Evolutionary conservation across 2,329 filamentous ascomycete genomes (phyloP).

Genomic region (Pseudopyrenochaeta lycopersici): DNA sequence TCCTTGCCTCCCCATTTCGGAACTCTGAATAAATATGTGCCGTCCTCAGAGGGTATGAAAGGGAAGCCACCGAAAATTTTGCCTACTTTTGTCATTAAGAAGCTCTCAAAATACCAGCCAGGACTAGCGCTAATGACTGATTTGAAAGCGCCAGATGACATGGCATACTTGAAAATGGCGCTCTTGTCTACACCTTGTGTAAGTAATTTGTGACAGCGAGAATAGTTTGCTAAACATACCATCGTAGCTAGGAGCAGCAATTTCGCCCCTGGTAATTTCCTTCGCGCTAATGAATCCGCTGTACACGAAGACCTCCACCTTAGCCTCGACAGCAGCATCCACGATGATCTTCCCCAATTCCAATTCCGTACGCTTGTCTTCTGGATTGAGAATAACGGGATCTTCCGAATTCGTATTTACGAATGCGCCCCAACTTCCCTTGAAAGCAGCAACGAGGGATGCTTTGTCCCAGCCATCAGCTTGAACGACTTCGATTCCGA

Average conservation of each 20-base stretch:
- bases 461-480: constrained; percentile 32
- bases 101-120: constrained; percentile 57
- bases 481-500: constrained; percentile 19
- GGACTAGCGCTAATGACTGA: constrained; percentile 48
- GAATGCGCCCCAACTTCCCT: constrained; percentile 29
- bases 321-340: constrained; percentile 23
- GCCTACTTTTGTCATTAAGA: constrained; percentile 47
- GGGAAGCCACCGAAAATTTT: constrained; percentile 55
- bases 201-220: neutral
- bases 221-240: constrained; percentile 10
- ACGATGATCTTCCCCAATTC: constrained; percentile 27
- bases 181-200: constrained; percentile 47
- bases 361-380: constrained; percentile 22
- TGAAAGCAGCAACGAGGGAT: constrained; percentile 27
- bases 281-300: constrained; percentile 24
- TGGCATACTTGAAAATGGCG: constrained; percentile 51
- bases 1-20: constrained; percentile 54
- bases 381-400: constrained; percentile 17
- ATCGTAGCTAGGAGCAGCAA: constrained; percentile 23
- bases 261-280: constrained; percentile 18
- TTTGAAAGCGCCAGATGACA: constrained; percentile 42
- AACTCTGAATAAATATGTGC: constrained; percentile 45
- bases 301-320: constrained; percentile 26
- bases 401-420: constrained; percentile 34
- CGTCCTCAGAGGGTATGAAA: constrained; percentile 45